phyloP scores from a whole-genome alignment of 192 early-diverging fungal genomes.

The Podila epigama region DNA sequence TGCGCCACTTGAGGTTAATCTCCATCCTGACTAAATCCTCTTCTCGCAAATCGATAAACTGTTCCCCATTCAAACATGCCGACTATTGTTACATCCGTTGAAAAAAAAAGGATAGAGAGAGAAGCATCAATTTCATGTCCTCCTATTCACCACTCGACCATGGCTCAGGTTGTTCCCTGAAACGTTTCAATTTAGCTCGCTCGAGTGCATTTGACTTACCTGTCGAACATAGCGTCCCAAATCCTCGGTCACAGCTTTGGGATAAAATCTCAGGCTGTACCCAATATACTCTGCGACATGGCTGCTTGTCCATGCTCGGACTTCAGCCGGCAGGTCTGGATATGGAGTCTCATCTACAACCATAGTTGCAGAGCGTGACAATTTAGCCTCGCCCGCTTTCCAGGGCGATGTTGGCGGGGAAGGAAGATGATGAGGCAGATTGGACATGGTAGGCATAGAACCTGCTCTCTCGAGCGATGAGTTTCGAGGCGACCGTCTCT shows the following conservation, averaged over 20 bases:
- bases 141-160: too few species aligned
- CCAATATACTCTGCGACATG: conserved; percentile 49
- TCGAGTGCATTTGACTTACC: conserved; percentile 3
- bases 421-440: conserved; percentile 5
- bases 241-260: conserved; percentile 47
- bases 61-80: conserved; percentile 34
- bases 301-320: conserved; percentile 31
- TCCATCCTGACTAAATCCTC: conserved; percentile 48
- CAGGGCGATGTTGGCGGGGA: conserved; percentile 38
- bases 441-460: conserved; percentile 6
- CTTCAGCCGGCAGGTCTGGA: conserved; percentile 44
- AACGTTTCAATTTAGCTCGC: not conserved
- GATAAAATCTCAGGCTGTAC: conserved; percentile 43
- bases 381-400: conserved; percentile 15
- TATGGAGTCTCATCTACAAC: conserved; percentile 34
- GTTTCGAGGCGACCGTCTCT: not conserved
- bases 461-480: not conserved
- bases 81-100: not conserved
- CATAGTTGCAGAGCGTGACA: conserved; percentile 13
- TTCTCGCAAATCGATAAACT: conserved; percentile 42
- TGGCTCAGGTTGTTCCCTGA: too few species aligned
- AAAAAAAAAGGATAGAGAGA: not conserved
- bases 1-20: conserved; percentile 51
- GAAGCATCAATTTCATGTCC: not conserved
- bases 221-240: conserved; percentile 48